Evolutionary conservation across 139 green algal species (phyloP).

Genomic region (Picochlorum sp.): DNA sequence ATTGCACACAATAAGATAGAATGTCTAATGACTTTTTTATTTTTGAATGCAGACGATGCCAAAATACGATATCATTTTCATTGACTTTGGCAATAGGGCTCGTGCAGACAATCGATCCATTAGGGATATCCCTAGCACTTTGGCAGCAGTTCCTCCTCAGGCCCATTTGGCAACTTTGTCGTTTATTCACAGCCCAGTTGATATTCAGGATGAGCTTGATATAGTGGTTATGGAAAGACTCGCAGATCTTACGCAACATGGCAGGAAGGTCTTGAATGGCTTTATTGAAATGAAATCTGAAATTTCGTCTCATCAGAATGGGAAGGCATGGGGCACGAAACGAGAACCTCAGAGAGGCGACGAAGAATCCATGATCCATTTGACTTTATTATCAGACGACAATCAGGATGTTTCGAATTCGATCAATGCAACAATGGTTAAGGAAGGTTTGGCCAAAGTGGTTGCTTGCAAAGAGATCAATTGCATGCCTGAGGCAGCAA

Average conservation of each 20-base stretch:
- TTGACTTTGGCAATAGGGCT: slow-evolving; percentile 91
- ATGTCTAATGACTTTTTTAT: too few relatives aligned
- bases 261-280: slow-evolving; percentile 32
- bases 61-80: slow-evolving; percentile 73
- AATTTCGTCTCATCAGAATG: slow-evolving; percentile 31
- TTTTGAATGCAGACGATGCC: too few relatives aligned
- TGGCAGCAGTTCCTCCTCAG: slow-evolving; percentile 64
- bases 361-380: slow-evolving; percentile 30
- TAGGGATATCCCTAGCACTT: slow-evolving; percentile 42
- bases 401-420: neutral
- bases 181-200: slow-evolving; percentile 35
- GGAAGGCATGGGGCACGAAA: neutral
- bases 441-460: slow-evolving; percentile 25
- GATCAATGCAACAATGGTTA: slow-evolving; percentile 38
- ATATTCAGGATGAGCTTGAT: slow-evolving; percentile 45
- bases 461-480: neutral
- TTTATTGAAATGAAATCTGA: slow-evolving; percentile 35
- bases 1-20: neutral
- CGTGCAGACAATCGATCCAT: slow-evolving; percentile 24
- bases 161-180: slow-evolving; percentile 38
- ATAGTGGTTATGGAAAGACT: slow-evolving; percentile 37
- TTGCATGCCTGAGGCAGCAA: neutral
- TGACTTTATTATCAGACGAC: slow-evolving; percentile 9
- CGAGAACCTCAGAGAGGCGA: slow-evolving; percentile 20
- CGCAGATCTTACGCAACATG: slow-evolving; percentile 12